Evolutionary conservation across 805 yeast species (phyloP), one percentile per base, ranked within the genome.

Genomic region (Scheffersomyces lignosus): DNA sequence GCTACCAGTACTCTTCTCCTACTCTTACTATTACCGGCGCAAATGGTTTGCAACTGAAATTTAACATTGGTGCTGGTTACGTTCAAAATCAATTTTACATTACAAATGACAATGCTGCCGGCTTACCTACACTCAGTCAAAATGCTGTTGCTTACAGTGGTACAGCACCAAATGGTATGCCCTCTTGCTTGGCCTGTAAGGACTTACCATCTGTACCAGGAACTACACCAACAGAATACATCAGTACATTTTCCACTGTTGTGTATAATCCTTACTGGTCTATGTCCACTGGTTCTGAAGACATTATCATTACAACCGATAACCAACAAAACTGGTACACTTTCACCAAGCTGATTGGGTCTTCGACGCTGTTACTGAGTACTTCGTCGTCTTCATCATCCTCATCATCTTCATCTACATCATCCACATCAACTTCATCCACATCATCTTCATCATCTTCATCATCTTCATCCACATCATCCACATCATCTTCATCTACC

Each of bases 41-140:
- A 29, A 39, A 52, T 34, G 40, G 41, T 9, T 18, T 29, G 7
- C 16, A 13, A 12, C 36, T 25, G 18, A 6, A 36, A 15, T 38
- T 36, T 17, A 27, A 27, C 16, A 41, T 44, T 25, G 48, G 48
- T 23, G 12, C 14, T 5, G 42, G 42, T 8, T 41, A 36, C 25
- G 29, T 15, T 29, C 8, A 9, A 14, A 5, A 5, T 22, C 3
- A 10, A 20, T 8, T 37, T 13, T n/a, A 18, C 9, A 25, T 14
- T 15, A 18, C 15, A 4, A 37, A 18, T 13, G n/a, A 16, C 13
- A 14, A 15, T 18, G 31, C 22, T 18, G 16, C 18, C 18, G 40
- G 40, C 20, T 12, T 20, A 13, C 18, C 27, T 3, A 23, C 22
- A 14, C 16, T 33, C 30, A 23, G 25, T 16, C 22, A 28, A 7